phyloP scores from a whole-genome alignment of 352 stramenopile genomes.

The Phytophthora capsici region DNA sequence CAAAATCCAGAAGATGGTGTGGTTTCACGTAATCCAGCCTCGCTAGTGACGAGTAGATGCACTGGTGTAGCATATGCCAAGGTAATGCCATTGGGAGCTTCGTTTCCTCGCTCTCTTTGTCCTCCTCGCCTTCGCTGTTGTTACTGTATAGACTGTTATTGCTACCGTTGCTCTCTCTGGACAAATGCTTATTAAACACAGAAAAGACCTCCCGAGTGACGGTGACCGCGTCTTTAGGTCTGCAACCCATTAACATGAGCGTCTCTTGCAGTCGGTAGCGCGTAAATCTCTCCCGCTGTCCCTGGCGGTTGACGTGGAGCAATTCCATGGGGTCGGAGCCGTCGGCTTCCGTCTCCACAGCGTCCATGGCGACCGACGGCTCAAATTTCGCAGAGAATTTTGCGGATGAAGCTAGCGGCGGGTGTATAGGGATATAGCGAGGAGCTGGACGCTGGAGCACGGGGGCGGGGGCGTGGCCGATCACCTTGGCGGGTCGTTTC shows the following conservation, averaged over 20 bases:
- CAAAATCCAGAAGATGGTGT: slow-evolving; percentile 84
- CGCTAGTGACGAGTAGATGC: slow-evolving; percentile 81
- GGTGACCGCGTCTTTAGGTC: slow-evolving; percentile 71
- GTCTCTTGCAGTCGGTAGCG: slow-evolving; percentile 88
- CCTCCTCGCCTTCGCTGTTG: slow-evolving; percentile 19
- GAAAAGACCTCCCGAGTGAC: slow-evolving; percentile 77
- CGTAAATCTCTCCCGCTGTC: slow-evolving; percentile 70
- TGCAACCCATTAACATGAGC: slow-evolving; percentile 89
- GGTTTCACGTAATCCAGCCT: slow-evolving; percentile 87
- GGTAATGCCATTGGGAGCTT: slow-evolving; percentile 38
- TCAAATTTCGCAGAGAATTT: slow-evolving; percentile 6
- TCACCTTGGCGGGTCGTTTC: slow-evolving; percentile 30
- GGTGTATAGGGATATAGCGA: slow-evolving; percentile 18
- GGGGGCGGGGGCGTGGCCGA: slow-evolving; percentile 21
- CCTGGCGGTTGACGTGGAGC: slow-evolving; percentile 64
- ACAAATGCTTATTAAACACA: slow-evolving; percentile 62
- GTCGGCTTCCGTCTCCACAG: slow-evolving; percentile 58
- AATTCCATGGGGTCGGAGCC: slow-evolving; percentile 82
- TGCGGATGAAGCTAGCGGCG: not conserved
- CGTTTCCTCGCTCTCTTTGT: not conserved
- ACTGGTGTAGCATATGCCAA: slow-evolving; percentile 83
- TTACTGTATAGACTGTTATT: slow-evolving; percentile 15
- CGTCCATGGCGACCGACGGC: slow-evolving; percentile 49
- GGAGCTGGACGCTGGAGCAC: slow-evolving; percentile 1
- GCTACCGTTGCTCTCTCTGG: slow-evolving; percentile 17